Conservation (phyloP, 495 filamentous ascomycete genomes). For the Penicillium diatomitis region DNA sequence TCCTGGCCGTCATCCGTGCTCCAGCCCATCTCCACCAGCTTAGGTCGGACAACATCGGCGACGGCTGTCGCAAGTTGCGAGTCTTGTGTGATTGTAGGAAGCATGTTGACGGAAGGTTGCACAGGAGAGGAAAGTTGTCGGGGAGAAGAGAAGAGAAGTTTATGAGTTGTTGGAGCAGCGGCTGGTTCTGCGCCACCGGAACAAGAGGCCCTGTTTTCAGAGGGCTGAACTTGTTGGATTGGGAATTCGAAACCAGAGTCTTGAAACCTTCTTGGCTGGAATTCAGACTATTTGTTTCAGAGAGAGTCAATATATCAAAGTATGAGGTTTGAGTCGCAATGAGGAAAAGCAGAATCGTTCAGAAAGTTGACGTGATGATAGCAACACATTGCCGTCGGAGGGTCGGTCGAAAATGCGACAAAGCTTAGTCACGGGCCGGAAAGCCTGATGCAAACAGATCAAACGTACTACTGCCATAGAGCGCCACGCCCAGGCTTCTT, state of each 20-base stretch:
- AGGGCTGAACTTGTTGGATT: not conserved
- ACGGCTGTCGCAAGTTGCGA: constrained; percentile 71
- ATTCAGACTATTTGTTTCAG: no score
- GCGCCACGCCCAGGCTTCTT: not conserved
- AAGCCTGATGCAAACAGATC: constrained; percentile 1
- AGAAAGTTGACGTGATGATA: constrained; percentile 8
- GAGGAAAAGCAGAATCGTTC: no score
- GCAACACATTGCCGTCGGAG: constrained; percentile 1
- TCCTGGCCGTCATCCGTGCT: constrained; percentile 69
- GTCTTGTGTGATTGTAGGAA: constrained; percentile 12
- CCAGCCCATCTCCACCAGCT: constrained; percentile 93
- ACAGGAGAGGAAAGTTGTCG: not conserved
- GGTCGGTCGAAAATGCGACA: constrained; percentile 8
- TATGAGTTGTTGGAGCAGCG: not conserved
- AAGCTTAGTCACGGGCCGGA: constrained; percentile 2
- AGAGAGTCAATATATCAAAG: no score
- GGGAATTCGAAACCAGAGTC: not conserved
- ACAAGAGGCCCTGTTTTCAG: constrained; percentile 1
- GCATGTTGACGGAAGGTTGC: constrained; percentile 9
- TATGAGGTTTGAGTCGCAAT: no score
- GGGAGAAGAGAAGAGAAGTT: not conserved
- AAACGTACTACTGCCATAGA: constrained; percentile 5
- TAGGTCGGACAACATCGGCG: constrained; percentile 73
- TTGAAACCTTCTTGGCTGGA: no score
- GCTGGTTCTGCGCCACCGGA: constrained; percentile 11